These are phyloP conservation scores for Hortiboletus flavorubellus DNA, from an alignment of 768 basidiomycete genomes.

Conservation along the genomic window DNA sequence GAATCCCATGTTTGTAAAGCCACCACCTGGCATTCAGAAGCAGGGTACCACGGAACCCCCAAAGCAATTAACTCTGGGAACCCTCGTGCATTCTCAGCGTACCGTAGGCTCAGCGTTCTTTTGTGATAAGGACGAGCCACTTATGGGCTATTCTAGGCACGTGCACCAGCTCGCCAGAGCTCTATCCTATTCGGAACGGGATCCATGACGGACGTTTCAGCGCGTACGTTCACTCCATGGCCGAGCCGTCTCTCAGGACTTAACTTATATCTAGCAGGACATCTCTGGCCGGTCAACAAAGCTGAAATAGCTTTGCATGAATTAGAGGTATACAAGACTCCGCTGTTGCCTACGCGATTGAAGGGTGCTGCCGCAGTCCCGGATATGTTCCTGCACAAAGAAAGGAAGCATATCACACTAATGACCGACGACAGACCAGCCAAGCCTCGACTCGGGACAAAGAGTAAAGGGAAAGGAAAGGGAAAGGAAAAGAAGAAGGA, in stretches of 20 bases:
- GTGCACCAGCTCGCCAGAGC: conserved; percentile 49
- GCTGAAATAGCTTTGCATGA: conserved; percentile 70
- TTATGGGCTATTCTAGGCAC: conserved; percentile 35
- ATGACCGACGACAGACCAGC: conserved; percentile 59
- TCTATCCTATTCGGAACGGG: conserved; percentile 48
- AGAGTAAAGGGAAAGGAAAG: conserved; percentile 34
- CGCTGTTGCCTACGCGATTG: conserved; percentile 62
- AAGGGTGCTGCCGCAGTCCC: conserved; percentile 44
- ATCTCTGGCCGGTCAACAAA: conserved; percentile 40
- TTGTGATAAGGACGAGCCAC: background rate
- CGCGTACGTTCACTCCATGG: conserved; percentile 26
- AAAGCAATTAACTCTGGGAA: conserved; percentile 50
- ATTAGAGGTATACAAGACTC: conserved; percentile 76
- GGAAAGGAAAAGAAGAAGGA: conserved; percentile 37
- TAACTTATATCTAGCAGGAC: conserved; percentile 23
- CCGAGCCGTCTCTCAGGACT: conserved; percentile 6
- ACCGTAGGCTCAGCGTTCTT: conserved; percentile 39
- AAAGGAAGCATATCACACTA: conserved; percentile 41
- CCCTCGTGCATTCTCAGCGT: conserved; percentile 54
- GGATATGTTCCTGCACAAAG: conserved; percentile 61
- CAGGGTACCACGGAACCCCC: conserved; percentile 19
- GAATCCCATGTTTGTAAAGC: conserved; percentile 68
- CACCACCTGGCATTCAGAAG: conserved; percentile 40
- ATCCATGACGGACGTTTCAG: conserved; percentile 32
- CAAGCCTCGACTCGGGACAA: conserved; percentile 47